A percentile compares a stretch with the other conserved stretches of the same genome.
Evolutionary conservation across 495 filamentous ascomycete genomes (phyloP).

Genomic region (Daldinia bambusicola): DNA sequence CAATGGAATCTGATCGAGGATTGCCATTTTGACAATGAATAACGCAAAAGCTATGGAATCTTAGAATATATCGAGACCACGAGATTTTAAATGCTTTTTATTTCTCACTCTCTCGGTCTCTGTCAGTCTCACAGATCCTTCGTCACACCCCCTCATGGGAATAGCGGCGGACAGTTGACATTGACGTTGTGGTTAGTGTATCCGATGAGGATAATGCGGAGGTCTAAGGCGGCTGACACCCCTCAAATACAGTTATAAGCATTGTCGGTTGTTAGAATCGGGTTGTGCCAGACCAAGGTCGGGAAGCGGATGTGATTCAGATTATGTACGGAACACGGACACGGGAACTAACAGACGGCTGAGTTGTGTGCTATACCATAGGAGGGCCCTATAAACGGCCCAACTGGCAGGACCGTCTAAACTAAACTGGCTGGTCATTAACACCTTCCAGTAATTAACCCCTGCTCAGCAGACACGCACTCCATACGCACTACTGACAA

Average conservation of each 20-base stretch:
- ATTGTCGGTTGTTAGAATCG: neutral
- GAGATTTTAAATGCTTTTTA: neutral
- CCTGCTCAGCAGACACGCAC: neutral
- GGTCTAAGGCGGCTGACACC: neutral
- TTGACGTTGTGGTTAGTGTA: neutral
- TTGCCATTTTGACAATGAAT: slow-evolving; percentile 49
- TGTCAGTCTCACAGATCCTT: neutral
- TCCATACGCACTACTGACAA: no score
- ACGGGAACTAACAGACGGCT: neutral
- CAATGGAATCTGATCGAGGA: slow-evolving; percentile 61
- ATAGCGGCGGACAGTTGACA: neutral
- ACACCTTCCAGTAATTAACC: neutral
- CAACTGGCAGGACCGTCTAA: no score
- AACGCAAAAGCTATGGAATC: neutral
- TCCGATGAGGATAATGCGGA: neutral
- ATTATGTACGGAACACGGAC: neutral
- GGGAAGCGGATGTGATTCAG: neutral
- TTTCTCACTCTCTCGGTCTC: no score
- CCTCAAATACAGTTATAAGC: neutral
- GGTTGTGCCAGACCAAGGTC: neutral
- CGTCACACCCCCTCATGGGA: neutral
- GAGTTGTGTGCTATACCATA: neutral
- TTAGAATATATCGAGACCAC: neutral
- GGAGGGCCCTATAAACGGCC: no score
- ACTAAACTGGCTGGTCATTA: neutral